Conservation (phyloP, 106 monocot species). For the Phalaenopsis aphrodite region DNA sequence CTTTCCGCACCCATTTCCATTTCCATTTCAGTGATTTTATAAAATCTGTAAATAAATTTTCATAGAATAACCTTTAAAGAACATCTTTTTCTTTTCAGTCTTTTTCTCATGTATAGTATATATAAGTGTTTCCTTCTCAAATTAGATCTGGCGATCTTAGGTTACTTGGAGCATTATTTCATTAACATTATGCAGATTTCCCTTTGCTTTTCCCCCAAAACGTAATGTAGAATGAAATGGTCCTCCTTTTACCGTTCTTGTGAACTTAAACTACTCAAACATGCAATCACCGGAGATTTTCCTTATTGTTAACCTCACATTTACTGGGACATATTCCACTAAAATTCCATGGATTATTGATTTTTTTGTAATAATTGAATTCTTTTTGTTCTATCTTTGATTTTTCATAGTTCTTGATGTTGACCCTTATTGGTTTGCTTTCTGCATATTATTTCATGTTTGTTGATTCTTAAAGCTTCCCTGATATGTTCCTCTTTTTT, state of each 20-base stretch:
- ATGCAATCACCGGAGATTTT: background rate
- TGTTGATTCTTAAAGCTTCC: background rate
- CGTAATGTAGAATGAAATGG: background rate
- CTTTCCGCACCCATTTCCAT: too few species aligned
- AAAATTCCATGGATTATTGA: background rate
- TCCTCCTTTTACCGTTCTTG: background rate
- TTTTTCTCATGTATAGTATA: too few species aligned
- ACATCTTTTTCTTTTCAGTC: too few species aligned
- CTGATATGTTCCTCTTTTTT: background rate
- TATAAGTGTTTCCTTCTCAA: too few species aligned
- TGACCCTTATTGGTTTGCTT: background rate
- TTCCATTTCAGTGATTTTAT: too few species aligned
- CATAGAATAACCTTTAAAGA: too few species aligned
- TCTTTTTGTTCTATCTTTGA: background rate
- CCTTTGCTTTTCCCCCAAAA: background rate
- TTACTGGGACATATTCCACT: background rate
- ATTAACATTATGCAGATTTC: background rate
- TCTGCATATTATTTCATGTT: background rate
- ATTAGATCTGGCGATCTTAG: too few species aligned
- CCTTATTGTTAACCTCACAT: background rate
- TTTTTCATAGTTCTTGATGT: background rate
- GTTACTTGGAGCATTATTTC: background rate
- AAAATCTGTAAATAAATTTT: too few species aligned
- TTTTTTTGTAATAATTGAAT: background rate
- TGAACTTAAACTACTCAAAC: background rate